phyloP scores from a whole-genome alignment of 495 filamentous ascomycete genomes.

The Penicillium turbatum region DNA sequence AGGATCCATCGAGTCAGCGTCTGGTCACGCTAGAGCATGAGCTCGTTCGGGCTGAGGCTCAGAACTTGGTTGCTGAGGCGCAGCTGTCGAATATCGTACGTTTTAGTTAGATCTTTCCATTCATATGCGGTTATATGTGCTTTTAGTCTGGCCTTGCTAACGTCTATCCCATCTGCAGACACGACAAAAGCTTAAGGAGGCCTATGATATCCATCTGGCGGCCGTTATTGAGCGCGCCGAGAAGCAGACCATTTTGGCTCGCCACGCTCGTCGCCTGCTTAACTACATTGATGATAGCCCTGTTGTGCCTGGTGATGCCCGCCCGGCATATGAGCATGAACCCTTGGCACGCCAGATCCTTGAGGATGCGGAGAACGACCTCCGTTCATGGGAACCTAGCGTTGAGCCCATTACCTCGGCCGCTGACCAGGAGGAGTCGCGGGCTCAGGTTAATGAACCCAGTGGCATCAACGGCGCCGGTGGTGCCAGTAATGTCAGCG shows the following conservation, averaged over 20 bases:
- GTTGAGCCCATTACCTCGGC: constrained; percentile 17
- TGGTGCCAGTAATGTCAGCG: background rate
- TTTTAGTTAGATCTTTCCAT: background rate
- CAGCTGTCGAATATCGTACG: constrained; percentile 88
- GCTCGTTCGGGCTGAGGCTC: constrained; percentile 89
- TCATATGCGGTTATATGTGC: background rate
- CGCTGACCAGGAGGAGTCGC: background rate
- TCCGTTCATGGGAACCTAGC: constrained; percentile 61
- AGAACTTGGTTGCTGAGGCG: constrained; percentile 92
- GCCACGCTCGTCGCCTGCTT: constrained; percentile 78
- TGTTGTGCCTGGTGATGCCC: constrained; percentile 78
- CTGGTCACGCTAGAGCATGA: constrained; percentile 88
- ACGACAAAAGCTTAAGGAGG: constrained; percentile 87
- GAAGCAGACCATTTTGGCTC: constrained; percentile 90
- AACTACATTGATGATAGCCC: constrained; percentile 88
- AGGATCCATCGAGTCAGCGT: constrained; percentile 74
- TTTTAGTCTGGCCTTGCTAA: constrained; percentile 5
- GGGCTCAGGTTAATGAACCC: background rate
- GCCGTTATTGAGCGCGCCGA: constrained; percentile 92
- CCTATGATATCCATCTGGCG: constrained; percentile 79
- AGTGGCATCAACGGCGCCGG: background rate
- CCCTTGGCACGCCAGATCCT: constrained; percentile 71
- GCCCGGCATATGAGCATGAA: constrained; percentile 58
- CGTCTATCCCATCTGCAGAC: constrained; percentile 50
- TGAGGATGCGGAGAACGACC: constrained; percentile 88